phyloP scores from a whole-genome alignment of 305 asterid species.

The Fraxinus floribunda region DNA sequence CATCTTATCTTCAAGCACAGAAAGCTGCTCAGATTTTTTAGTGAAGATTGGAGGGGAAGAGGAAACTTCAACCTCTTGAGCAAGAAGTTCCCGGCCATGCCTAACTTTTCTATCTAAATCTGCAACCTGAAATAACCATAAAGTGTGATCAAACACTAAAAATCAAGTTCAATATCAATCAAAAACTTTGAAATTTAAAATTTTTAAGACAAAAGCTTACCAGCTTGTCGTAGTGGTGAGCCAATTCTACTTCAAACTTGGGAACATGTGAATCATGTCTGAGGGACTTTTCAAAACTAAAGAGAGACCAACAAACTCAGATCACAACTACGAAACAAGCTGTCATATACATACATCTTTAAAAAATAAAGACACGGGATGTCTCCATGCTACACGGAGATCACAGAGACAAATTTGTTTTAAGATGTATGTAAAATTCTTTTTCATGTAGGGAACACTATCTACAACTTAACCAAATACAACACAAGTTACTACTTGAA shows the following conservation, averaged over 20 bases:
- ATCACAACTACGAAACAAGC: conserved; percentile 14
- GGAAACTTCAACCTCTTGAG: conserved; percentile 82
- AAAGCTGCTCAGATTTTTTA: conserved; percentile 85
- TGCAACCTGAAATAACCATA: conserved; percentile 55
- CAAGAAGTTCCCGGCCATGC: conserved; percentile 59
- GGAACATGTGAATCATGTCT: conserved; percentile 82
- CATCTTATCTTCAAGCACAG: conserved; percentile 89
- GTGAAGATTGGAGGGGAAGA: conserved; percentile 92
- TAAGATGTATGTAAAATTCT: no score
- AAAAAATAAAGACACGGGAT: no score
- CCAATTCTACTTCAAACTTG: conserved; percentile 91
- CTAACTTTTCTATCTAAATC: conserved; percentile 68
- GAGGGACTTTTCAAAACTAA: conserved; percentile 90
- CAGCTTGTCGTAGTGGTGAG: conserved; percentile 89
- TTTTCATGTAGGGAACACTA: no score
- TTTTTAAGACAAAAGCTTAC: conserved; percentile 44
- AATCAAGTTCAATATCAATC: conserved; percentile 2
- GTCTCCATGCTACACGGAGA: no score
- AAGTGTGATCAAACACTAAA: background rate
- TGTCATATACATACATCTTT: no score
- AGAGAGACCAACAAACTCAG: conserved; percentile 28
- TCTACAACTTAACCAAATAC: no score
- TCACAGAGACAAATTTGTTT: no score
- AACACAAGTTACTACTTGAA: no score
- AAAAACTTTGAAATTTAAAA: background rate